These are phyloP conservation scores for Neurospora tetrasperma DNA, from an alignment of 495 filamentous ascomycete genomes.

Conservation along the genomic window DNA sequence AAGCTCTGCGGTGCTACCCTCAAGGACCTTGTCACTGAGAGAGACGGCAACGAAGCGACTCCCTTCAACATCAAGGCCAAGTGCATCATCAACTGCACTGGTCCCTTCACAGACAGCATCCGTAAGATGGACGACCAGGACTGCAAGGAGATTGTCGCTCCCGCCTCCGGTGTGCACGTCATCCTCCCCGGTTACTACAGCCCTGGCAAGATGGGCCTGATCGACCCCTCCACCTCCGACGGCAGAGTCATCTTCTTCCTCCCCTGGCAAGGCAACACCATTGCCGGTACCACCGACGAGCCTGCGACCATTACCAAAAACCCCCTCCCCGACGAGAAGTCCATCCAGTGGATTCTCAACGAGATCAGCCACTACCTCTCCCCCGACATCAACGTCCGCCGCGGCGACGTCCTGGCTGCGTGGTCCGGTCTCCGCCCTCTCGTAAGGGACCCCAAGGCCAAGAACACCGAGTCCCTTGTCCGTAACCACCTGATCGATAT, in stretches of 20 bases:
- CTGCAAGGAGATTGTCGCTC: conserved; percentile 80
- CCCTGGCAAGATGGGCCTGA: conserved; percentile 90
- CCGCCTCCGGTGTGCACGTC: conserved; percentile 88
- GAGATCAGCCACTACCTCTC: conserved; percentile 85
- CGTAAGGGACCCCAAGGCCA: conserved; percentile 87
- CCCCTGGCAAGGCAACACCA: conserved; percentile 98
- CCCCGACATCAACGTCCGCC: conserved; percentile 86
- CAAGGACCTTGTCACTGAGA: conserved; percentile 61
- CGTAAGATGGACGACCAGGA: conserved; percentile 74
- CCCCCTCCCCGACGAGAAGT: conserved; percentile 80
- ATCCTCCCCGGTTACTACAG: conserved; percentile 94
- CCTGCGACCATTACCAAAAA: conserved; percentile 72
- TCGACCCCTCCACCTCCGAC: conserved; percentile 90
- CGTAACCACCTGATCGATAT: conserved; percentile 90
- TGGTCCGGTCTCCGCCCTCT: conserved; percentile 94
- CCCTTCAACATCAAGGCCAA: conserved; percentile 74
- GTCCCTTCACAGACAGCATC: conserved; percentile 89
- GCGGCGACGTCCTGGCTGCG: conserved; percentile 89
- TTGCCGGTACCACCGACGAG: conserved; percentile 92
- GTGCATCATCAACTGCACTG: conserved; percentile 94
- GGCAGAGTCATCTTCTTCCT: conserved; percentile 98
- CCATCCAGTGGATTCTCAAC: conserved; percentile 92
- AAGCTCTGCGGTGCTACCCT: conserved; percentile 69
- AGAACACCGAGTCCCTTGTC: conserved; percentile 89
- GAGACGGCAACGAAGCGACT: conserved; percentile 34